These are phyloP conservation scores for Suhomyces atakaporum DNA, from an alignment of 1,139 yeast genomes.

Conservation along the genomic window DNA sequence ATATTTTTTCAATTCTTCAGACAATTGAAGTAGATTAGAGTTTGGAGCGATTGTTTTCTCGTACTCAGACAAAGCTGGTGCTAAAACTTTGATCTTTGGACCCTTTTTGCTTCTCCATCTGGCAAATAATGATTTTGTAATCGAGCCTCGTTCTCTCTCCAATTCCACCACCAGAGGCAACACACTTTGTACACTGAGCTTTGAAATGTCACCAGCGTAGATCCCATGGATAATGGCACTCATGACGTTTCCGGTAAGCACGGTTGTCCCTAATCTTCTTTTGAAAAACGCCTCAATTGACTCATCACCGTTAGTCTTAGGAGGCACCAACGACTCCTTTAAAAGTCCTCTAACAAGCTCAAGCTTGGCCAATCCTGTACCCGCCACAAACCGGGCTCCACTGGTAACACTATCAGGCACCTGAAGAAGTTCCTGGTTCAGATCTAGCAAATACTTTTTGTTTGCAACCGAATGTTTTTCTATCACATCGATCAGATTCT, in stretches of 20 bases:
- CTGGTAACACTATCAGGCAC: slow-evolving; percentile 52
- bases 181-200: slow-evolving; percentile 65
- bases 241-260: slow-evolving; percentile 60
- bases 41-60: slow-evolving; percentile 35
- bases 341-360: slow-evolving; percentile 37
- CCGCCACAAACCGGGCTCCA: slow-evolving; percentile 39
- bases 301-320: slow-evolving; percentile 53
- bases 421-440: slow-evolving; percentile 42
- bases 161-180: slow-evolving; percentile 52
- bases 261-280: slow-evolving; percentile 65
- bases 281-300: slow-evolving; percentile 64
- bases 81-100: slow-evolving; percentile 8
- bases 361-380: slow-evolving; percentile 36
- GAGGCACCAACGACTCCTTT: slow-evolving; percentile 41
- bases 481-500: slow-evolving; percentile 51
- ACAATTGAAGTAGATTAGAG: slow-evolving; percentile 38
- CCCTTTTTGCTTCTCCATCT: slow-evolving; percentile 14
- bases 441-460: slow-evolving; percentile 57
- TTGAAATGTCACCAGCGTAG: slow-evolving; percentile 79
- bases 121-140: slow-evolving; percentile 39
- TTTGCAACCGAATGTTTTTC: slow-evolving; percentile 55
- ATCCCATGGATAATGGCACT: slow-evolving; percentile 90
- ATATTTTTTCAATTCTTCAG: slow-evolving; percentile 38
- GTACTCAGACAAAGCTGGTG: slow-evolving; percentile 25
- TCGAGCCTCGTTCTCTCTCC: slow-evolving; percentile 64